Conservation (phyloP, 208 protist genomes). For the Crithidia bombi region DNA sequence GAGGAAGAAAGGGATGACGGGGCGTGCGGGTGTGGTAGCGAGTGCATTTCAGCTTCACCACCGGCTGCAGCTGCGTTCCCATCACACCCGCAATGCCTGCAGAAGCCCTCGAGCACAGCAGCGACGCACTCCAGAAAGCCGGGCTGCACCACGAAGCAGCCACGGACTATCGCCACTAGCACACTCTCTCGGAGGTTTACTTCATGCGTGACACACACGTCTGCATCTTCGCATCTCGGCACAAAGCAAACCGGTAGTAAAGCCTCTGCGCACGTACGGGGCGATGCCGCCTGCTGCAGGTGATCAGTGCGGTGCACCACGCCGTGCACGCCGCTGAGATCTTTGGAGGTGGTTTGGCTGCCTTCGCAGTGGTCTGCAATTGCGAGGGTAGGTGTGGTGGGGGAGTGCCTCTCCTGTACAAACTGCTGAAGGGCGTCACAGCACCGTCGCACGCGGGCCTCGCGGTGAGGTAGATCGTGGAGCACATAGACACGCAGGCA, state of each 20-base stretch:
- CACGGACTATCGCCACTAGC: slow-evolving; percentile 62
- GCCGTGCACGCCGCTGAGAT: too few relatives aligned
- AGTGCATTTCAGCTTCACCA: neutral
- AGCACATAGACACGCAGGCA: slow-evolving; percentile 41
- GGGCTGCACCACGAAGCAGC: slow-evolving; percentile 62
- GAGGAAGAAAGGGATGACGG: neutral
- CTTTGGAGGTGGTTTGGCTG: neutral
- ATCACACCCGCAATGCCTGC: neutral
- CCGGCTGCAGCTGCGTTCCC: neutral
- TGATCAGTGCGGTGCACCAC: too few relatives aligned
- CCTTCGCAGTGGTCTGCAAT: neutral
- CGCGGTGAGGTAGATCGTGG: slow-evolving; percentile 45
- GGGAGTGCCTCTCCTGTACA: neutral
- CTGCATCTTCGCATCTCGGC: slow-evolving; percentile 40
- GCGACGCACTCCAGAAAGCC: slow-evolving; percentile 42
- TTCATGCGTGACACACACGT: slow-evolving; percentile 73
- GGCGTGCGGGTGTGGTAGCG: neutral
- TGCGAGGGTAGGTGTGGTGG: neutral
- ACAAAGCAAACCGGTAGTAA: slow-evolving; percentile 32
- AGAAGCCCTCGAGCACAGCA: slow-evolving; percentile 18
- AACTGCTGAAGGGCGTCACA: slow-evolving; percentile 12
- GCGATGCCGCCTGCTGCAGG: too few relatives aligned
- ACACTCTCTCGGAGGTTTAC: slow-evolving; percentile 69
- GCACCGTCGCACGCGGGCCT: slow-evolving; percentile 28
- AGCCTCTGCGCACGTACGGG: neutral